Evolutionary conservation across 352 stramenopile genomes (phyloP), one percentile per base, ranked within the genome.

Genomic region (Phytophthora idaei): DNA sequence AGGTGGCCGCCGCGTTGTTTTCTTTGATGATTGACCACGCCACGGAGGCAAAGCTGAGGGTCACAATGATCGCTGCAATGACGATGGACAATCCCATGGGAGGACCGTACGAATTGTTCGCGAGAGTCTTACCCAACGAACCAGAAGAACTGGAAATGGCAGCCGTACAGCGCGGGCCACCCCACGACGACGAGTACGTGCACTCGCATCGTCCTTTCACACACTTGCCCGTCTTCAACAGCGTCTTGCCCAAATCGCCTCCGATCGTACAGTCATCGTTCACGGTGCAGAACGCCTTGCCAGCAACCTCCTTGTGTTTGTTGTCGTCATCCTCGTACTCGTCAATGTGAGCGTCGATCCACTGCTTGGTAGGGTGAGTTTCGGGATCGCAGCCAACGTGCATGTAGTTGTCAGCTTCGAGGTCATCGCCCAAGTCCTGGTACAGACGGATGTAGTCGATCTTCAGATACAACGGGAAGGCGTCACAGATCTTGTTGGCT

Each of bases 371-470:
- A 11, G 78, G 78, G 34, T 87, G 77, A 34, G 42, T 78, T 3
- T 64, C 45, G 1, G 78, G 78, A 28, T 85, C 75, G 29, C 78
- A 87, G 1, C 73, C 76, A 8, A 81, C 27, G 4, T 63, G 42
- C 76, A 87, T 82, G 51, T 69, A 73, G 51, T 74, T 73, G 49
- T 72, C 65, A 1, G 46, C 55, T 0, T 89, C 61, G 0, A 71
- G 50, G 25, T 77, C 57, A 10, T 61, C 56, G 7, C 34, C 87
- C 77, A 63, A 39, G 31, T 85, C 71, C 68, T 98, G 92, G 67
- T 97, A 98, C 12, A 97, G 50, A 10, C 92, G 84, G 29, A 97
- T 81, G 53, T 87, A 90, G 78, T 97, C 91, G 58, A 97, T 85
- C 47, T 89, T 87, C 61, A 96, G 50, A 51, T 74, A 85, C 68